Evolutionary conservation across 352 stramenopile genomes (phyloP).

Genomic region (Albugo candida): DNA sequence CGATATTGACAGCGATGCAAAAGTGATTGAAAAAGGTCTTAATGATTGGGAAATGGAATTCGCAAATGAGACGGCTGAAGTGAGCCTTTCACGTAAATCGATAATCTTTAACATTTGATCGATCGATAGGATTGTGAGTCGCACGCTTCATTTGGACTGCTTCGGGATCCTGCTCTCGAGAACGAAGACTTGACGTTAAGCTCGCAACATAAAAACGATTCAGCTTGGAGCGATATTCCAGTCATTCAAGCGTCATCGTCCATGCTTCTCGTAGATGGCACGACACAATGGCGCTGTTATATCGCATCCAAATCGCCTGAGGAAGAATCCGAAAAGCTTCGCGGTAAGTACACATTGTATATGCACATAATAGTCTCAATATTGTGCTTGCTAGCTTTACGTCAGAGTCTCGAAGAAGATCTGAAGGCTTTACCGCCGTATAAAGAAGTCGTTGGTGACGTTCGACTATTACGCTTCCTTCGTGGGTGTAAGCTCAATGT

Average conservation of each 20-base stretch:
- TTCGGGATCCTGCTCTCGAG: too few relatives aligned
- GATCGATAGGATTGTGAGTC: too few relatives aligned
- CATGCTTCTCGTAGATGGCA: slow-evolving; percentile 40
- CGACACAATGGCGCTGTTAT: slow-evolving; percentile 38
- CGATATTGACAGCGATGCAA: too few relatives aligned
- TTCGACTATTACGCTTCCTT: slow-evolving; percentile 48
- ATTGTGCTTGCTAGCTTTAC: slow-evolving; percentile 17
- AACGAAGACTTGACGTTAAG: too few relatives aligned
- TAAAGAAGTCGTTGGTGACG: slow-evolving; percentile 28
- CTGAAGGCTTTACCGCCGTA: slow-evolving; percentile 21
- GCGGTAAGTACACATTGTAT: slow-evolving; percentile 13
- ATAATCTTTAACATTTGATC: too few relatives aligned
- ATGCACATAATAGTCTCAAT: background rate
- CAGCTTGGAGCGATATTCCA: slow-evolving; percentile 26
- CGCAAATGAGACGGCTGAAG: too few relatives aligned
- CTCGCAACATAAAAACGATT: too few relatives aligned
- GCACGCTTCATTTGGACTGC: too few relatives aligned
- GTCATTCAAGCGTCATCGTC: slow-evolving; percentile 26
- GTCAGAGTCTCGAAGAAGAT: slow-evolving; percentile 36
- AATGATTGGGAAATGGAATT: too few relatives aligned
- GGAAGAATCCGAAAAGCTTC: slow-evolving; percentile 35
- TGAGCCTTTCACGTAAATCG: too few relatives aligned
- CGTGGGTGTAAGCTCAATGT: slow-evolving; percentile 62
- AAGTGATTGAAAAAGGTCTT: too few relatives aligned
- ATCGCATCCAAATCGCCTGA: slow-evolving; percentile 40